Evolutionary conservation across 2,329 filamentous ascomycete genomes (phyloP), one percentile per base, ranked within the genome.

Genomic region (Scytalidium lignicola): DNA sequence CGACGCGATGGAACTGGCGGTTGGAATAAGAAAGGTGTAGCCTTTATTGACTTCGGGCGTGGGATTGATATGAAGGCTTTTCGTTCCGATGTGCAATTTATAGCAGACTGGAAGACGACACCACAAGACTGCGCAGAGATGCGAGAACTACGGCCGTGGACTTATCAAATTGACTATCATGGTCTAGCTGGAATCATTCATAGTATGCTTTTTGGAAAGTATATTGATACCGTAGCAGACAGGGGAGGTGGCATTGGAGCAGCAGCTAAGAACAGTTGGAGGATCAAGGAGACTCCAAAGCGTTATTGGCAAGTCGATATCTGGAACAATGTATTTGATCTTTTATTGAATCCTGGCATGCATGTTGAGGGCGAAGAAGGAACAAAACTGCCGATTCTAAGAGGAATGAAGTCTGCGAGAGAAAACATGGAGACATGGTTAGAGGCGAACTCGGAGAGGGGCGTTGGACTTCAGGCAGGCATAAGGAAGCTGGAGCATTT

Each of bases 271-370:
- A 83, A 87, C 63, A 83, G 77, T 43, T 97, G 96, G 70, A 82
- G 79, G 55, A 83, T 96, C 56, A 80, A 86, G 46, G 92, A 96
- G 68, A 80, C 75, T 13, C 70, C 97, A 52, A 99, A 99, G 74
- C 73, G 93, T 41, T 99, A 99, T 70, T 99, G 93, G 93, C 91
- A 97, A 74, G 86, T 84, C 44, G 90, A 96, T 44, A 81, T 97
- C 41, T 99, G 93, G 93, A 70, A 65, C 2, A 83, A 87, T 52
- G 83, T 86, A 43, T 95, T 99, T 66, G 86, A 91, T 56, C 61
- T 97, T 51, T 70, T 97, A 56, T 74, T 99, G 41, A 99, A 99
- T 67, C 91, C 92, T 0, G 75, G 79, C 2, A 76, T 74, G 50
- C 82, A 84, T 67, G 67, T 80, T n/a, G 78, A 78, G 9, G 71